A percentile compares a stretch with the other conserved stretches of the same genome.
These are phyloP conservation scores for Vaccinium darrowii DNA, from an alignment of 148 eudicot species.

Conservation along the genomic window DNA sequence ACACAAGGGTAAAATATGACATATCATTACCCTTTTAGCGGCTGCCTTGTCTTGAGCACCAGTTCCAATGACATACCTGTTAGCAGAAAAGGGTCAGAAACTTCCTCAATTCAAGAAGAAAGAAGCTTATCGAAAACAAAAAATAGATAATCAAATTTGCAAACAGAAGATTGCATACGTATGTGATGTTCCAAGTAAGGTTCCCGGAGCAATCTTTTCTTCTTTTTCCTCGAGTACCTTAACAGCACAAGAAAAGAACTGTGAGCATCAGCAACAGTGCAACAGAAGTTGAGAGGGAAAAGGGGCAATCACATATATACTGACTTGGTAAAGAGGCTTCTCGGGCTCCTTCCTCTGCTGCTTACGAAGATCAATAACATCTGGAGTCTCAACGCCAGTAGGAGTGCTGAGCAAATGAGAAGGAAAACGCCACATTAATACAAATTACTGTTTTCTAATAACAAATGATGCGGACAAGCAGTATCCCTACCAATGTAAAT, in stretches of 20 bases:
- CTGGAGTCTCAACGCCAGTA: constrained; percentile 99
- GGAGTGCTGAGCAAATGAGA: constrained; percentile 65
- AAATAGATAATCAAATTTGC: background rate
- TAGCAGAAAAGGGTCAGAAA: background rate
- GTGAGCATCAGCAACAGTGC: background rate
- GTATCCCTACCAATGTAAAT: background rate
- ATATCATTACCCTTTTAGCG: constrained; percentile 75
- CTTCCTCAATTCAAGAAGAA: background rate
- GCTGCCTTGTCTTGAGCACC: constrained; percentile 85
- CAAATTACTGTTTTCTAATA: background rate
- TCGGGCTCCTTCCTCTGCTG: constrained; percentile 98
- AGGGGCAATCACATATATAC: constrained; percentile 11
- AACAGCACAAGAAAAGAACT: constrained; percentile 11
- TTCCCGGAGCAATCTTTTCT: constrained; percentile 82
- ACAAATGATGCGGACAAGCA: background rate
- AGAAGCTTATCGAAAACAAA: background rate
- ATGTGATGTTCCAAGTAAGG: constrained; percentile 78
- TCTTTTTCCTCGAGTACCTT: constrained; percentile 96
- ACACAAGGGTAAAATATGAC: background rate
- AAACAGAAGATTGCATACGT: constrained; percentile 48
- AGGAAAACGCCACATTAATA: background rate
- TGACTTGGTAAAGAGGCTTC: constrained; percentile 66
- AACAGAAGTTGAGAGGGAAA: background rate
- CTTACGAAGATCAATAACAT: constrained; percentile 98
- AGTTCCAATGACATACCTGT: constrained; percentile 73